Conservation (phyloP, 139 green algal genomes). For the Spirogloea muscicola region DNA sequence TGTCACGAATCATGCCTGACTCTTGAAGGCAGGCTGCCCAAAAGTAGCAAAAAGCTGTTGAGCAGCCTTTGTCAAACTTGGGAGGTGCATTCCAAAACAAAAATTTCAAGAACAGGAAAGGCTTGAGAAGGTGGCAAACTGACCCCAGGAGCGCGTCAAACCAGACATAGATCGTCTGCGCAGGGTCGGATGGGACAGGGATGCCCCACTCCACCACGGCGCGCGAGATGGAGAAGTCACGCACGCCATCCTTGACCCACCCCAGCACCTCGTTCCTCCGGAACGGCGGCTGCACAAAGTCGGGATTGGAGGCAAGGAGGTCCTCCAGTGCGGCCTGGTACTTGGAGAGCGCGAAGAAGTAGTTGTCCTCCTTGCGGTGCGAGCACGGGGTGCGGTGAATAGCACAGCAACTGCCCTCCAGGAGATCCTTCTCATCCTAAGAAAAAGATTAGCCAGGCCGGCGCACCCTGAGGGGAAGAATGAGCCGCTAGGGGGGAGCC, state of each 20-base stretch:
- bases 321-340: slow-evolving; percentile 74
- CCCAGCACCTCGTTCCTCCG: slow-evolving; percentile 88
- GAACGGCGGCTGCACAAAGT: slow-evolving; percentile 78
- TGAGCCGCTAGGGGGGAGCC: not conserved
- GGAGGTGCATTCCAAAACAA: too few species aligned
- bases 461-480: too few species aligned
- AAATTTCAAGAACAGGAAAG: slow-evolving; percentile 14
- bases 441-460: too few species aligned
- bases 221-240: slow-evolving; percentile 92
- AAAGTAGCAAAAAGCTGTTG: too few species aligned
- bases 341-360: slow-evolving; percentile 90
- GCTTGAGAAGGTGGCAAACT: slow-evolving; percentile 43
- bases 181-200: slow-evolving; percentile 73
- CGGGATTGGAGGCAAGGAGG: slow-evolving; percentile 55
- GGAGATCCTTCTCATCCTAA: slow-evolving; percentile 49
- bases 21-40: too few species aligned
- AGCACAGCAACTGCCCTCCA: slow-evolving; percentile 68
- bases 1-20: too few species aligned
- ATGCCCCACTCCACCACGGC: slow-evolving; percentile 91
- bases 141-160: slow-evolving; percentile 54
- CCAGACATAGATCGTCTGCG: slow-evolving; percentile 98
- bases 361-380: slow-evolving; percentile 88
- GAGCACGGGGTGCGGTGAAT: slow-evolving; percentile 74
- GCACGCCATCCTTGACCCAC: slow-evolving; percentile 67
- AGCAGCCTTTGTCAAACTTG: too few species aligned